Conservation (phyloP, 768 basidiomycete species). For the Pholiota microspora region DNA sequence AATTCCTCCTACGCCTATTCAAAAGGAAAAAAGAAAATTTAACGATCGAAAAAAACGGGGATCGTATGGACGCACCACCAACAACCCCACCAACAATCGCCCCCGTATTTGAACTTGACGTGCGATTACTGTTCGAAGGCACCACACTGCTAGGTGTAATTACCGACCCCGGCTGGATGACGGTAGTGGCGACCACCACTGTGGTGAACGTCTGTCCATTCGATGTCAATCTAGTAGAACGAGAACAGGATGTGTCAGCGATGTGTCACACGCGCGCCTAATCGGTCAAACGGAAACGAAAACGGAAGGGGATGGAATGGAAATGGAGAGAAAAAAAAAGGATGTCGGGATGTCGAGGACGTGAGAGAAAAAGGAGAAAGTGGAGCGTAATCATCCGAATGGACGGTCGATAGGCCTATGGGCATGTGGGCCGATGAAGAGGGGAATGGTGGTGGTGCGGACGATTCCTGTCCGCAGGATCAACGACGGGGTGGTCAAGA, state of each 20-base stretch:
- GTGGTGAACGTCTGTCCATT: constrained; percentile 20
- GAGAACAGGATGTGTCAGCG: neutral
- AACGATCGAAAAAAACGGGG: neutral
- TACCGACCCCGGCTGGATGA: too few relatives aligned
- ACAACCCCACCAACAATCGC: constrained; percentile 27
- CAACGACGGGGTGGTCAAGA: too few relatives aligned
- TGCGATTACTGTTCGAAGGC: constrained; percentile 9
- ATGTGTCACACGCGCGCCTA: neutral
- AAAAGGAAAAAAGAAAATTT: neutral
- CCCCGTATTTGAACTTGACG: constrained; percentile 15
- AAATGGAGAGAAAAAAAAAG: neutral
- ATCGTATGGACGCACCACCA: constrained; percentile 18
- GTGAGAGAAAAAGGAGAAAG: neutral
- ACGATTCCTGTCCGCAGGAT: too few relatives aligned
- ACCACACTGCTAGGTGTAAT: constrained; percentile 15
- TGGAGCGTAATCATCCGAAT: neutral
- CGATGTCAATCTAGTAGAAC: constrained; percentile 18
- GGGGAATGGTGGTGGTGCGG: too few relatives aligned
- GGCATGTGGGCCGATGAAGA: too few relatives aligned
- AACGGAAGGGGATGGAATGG: neutral
- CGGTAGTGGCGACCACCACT: constrained; percentile 16
- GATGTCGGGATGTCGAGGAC: neutral
- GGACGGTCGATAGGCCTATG: too few relatives aligned
- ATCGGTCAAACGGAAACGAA: neutral
- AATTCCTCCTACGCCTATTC: constrained; percentile 18